Evolutionary conservation across 768 basidiomycete species (phyloP).

Genomic region (Collybia sp.): DNA sequence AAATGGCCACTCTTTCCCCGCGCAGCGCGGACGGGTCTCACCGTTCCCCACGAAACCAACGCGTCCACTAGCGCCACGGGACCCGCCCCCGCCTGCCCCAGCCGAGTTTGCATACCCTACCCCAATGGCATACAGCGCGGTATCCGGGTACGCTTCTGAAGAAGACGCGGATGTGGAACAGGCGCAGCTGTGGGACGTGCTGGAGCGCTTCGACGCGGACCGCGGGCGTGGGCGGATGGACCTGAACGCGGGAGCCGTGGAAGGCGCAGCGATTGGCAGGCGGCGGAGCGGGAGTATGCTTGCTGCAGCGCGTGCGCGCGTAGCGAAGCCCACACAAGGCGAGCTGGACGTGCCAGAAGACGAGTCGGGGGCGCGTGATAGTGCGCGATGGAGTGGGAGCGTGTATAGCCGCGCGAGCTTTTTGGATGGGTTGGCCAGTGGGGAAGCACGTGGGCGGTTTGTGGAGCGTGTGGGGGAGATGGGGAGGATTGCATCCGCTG

Average conservation of each 20-base stretch:
- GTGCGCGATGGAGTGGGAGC: conserved; percentile 39
- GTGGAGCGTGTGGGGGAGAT: conserved; percentile 48
- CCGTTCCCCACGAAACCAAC: neutral
- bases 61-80: neutral
- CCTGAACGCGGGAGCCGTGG: conserved; percentile 2
- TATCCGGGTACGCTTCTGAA: conserved; percentile 5
- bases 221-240: neutral
- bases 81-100: neutral
- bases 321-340: conserved; percentile 9
- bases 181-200: conserved; percentile 29
- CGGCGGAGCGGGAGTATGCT: conserved; percentile 9
- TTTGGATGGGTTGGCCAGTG: conserved; percentile 49
- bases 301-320: conserved; percentile 5
- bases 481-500: conserved; percentile 6
- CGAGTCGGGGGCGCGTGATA: conserved; percentile 17
- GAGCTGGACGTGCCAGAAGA: conserved; percentile 8
- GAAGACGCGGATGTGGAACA: conserved; percentile 19
- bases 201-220: conserved; percentile 32
- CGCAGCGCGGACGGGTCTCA: neutral
- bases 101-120: too few relatives aligned
- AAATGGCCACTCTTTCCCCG: conserved; percentile 24
- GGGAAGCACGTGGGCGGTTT: conserved; percentile 42
- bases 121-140: neutral
- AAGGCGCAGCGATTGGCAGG: conserved; percentile 2
- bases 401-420: conserved; percentile 49